A percentile compares a stretch with the other conserved stretches of the same genome.
Conservation (phyloP, 2,329 filamentous ascomycete genomes). For the Ceratocystis eucalypticola region DNA sequence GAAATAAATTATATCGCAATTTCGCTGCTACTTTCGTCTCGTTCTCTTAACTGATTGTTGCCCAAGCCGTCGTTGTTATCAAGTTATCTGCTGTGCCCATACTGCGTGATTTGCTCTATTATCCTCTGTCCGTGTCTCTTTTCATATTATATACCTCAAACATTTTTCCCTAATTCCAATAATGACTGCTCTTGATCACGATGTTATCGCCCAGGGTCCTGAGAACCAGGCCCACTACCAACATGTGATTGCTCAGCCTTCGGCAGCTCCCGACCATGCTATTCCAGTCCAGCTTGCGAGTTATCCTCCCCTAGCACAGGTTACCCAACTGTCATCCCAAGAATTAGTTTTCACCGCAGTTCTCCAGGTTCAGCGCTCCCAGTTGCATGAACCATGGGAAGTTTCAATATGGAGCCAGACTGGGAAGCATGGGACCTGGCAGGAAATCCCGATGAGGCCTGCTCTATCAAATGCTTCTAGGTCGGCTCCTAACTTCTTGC, state of each 20-base stretch:
- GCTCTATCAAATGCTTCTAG: constrained; percentile 14
- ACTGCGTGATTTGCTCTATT: constrained; percentile 3
- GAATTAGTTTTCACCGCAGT: constrained; percentile 52
- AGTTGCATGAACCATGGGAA: constrained; percentile 50
- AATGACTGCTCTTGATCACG: constrained; percentile 6
- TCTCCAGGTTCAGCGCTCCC: constrained; percentile 48
- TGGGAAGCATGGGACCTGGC: constrained; percentile 40
- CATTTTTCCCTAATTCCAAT: neutral
- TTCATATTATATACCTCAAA: neutral
- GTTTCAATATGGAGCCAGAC: constrained; percentile 55
- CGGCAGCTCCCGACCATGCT: neutral
- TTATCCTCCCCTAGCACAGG: constrained; percentile 62
- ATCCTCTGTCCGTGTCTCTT: neutral
- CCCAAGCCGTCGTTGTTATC: neutral
- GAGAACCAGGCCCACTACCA: constrained; percentile 12
- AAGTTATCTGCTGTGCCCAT: neutral
- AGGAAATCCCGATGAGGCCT: constrained; percentile 33
- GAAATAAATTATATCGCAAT: neutral
- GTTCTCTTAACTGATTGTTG: neutral
- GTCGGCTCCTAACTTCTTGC: neutral
- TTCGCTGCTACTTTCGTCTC: neutral
- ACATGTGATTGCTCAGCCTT: constrained; percentile 9
- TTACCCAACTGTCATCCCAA: constrained; percentile 43
- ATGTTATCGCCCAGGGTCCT: constrained; percentile 13
- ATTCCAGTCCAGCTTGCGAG: constrained; percentile 23